phyloP scores from a whole-genome alignment of 2,329 filamentous ascomycete species.

The Cladophialophora chaetospira region DNA sequence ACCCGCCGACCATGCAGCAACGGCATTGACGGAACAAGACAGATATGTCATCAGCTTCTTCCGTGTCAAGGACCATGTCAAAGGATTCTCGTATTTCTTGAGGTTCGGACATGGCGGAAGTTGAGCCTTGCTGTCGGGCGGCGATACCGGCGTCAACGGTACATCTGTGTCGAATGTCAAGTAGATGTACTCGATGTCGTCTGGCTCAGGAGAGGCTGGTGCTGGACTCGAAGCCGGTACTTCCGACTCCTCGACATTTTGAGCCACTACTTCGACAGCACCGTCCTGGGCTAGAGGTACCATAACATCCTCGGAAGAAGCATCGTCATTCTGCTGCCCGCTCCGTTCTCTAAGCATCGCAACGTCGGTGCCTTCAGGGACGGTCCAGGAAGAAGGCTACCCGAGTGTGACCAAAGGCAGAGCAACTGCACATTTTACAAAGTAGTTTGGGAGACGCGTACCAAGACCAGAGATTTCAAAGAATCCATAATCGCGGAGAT shows the following conservation, averaged over 20 bases:
- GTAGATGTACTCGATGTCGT: constrained; percentile 29
- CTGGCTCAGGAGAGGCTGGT: neutral
- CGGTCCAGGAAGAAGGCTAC: no score
- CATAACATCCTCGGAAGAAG: neutral
- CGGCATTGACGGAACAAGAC: constrained; percentile 72
- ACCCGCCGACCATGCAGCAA: constrained; percentile 80
- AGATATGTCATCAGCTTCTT: constrained; percentile 75
- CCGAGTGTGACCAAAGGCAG: no score
- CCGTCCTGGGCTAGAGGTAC: constrained; percentile 9
- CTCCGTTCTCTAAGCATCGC: constrained; percentile 13
- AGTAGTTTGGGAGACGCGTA: neutral
- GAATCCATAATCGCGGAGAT: neutral
- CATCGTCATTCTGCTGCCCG: constrained; percentile 1
- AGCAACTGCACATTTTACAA: neutral
- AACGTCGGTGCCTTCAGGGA: no score
- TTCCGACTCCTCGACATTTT: constrained; percentile 15
- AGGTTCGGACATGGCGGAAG: constrained; percentile 59
- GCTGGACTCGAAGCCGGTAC: neutral
- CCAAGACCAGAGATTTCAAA: neutral
- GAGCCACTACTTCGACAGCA: neutral
- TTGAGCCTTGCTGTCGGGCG: constrained; percentile 13
- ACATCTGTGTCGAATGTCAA: constrained; percentile 31
- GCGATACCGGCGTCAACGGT: constrained; percentile 23
- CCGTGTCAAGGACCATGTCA: constrained; percentile 68
- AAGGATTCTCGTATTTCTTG: constrained; percentile 67